These are phyloP conservation scores for Ailanthus altissimus DNA, from an alignment of 345 rosid species.

Conservation along the genomic window DNA sequence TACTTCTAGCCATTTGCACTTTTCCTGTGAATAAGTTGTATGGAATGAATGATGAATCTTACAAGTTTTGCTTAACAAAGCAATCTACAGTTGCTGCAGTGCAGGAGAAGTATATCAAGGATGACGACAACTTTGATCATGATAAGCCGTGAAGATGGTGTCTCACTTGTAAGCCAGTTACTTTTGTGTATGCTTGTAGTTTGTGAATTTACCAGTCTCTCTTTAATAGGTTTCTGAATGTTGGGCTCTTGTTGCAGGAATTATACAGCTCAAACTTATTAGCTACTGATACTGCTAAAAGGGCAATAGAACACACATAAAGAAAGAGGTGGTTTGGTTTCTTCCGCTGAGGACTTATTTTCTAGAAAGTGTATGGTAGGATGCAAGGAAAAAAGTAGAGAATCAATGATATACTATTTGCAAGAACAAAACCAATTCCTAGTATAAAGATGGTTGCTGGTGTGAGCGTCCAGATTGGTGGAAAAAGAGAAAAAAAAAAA, in stretches of 20 bases:
- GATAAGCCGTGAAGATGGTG: slow-evolving; percentile 1
- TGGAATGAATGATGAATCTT: not conserved
- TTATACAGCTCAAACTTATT: not conserved
- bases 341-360: not conserved
- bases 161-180: not conserved
- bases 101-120: slow-evolving; percentile 72
- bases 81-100: slow-evolving; percentile 58
- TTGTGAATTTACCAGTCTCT: not conserved
- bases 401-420: not conserved
- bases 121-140: slow-evolving; percentile 31
- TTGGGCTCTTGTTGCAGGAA: not conserved
- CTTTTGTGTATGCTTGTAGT: not conserved
- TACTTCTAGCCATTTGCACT: not conserved
- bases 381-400: not conserved
- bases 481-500: too few species aligned
- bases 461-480: too few species aligned
- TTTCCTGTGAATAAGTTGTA: not conserved
- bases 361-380: not conserved
- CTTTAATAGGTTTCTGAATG: not conserved
- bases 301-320: not conserved
- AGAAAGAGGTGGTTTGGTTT: not conserved
- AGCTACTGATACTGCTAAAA: not conserved
- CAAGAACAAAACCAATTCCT: not conserved
- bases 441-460: too few species aligned
- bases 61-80: slow-evolving; percentile 46